These are phyloP conservation scores for Warburgia ugandensis DNA, from an alignment of 164 flowering plant genomes.

Conservation along the genomic window DNA sequence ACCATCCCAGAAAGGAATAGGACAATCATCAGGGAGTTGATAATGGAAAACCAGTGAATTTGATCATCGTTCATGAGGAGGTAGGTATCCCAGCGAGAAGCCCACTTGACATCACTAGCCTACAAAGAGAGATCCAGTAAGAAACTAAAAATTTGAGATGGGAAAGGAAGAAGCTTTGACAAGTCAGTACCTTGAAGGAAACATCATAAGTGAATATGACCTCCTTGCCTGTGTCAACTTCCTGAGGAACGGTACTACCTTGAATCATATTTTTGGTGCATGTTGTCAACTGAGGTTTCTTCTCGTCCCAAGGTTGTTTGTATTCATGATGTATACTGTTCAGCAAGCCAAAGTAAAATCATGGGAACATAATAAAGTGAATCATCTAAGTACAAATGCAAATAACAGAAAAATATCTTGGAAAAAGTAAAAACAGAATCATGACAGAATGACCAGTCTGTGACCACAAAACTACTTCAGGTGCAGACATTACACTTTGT, in stretches of 20 bases:
- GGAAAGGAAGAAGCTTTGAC: neutral
- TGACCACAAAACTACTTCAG: too few relatives aligned
- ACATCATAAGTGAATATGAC: slow-evolving; percentile 42
- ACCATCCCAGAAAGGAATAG: slow-evolving; percentile 48
- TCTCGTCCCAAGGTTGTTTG: slow-evolving; percentile 74
- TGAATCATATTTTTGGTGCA: slow-evolving; percentile 70
- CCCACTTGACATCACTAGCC: slow-evolving; percentile 51
- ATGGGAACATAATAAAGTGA: slow-evolving; percentile 1
- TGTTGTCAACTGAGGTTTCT: slow-evolving; percentile 76
- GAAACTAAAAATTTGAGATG: neutral
- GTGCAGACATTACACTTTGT: too few relatives aligned
- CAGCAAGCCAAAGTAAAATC: slow-evolving; percentile 12
- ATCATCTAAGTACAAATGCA: neutral
- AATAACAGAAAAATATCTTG: too few relatives aligned
- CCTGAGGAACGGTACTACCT: slow-evolving; percentile 63
- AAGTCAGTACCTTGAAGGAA: slow-evolving; percentile 31
- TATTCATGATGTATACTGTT: slow-evolving; percentile 84
- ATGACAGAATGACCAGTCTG: too few relatives aligned
- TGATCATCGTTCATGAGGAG: slow-evolving; percentile 39
- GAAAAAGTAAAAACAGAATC: too few relatives aligned
- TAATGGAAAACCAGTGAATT: slow-evolving; percentile 41
- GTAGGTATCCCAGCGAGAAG: slow-evolving; percentile 48
- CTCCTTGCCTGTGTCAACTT: slow-evolving; percentile 67
- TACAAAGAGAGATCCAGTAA: slow-evolving; percentile 6
- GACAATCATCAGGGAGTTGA: slow-evolving; percentile 46